Conservation (phyloP, 1,284 basidiomycete species). For the Sanguinoderma infundibulare region DNA sequence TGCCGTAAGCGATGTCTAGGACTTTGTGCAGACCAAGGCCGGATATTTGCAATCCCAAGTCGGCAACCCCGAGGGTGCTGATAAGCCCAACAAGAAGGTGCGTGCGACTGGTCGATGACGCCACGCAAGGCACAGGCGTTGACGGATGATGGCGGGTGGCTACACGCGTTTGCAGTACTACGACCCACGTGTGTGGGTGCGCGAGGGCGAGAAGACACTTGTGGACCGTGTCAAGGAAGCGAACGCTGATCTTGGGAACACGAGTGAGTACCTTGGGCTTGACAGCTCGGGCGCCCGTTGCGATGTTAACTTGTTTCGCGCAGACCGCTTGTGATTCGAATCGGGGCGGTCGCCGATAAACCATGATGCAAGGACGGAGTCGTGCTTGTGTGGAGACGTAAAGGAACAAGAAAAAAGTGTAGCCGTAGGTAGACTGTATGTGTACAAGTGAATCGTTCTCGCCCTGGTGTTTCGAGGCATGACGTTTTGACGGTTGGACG, state of each 20-base stretch:
- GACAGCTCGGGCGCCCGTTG: neutral
- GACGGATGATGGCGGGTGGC: too few relatives aligned
- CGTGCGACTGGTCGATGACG: neutral
- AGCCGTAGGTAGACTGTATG: neutral
- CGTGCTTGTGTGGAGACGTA: neutral
- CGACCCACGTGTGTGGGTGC: constrained; percentile 97
- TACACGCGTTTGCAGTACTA: constrained; percentile 60
- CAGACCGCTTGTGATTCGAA: constrained; percentile 20
- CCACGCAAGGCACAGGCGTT: neutral
- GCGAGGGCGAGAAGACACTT: constrained; percentile 98
- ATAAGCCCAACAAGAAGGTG: constrained; percentile 99
- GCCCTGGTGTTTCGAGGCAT: too few relatives aligned
- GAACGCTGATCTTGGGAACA: constrained; percentile 88
- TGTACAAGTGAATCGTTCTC: neutral
- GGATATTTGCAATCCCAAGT: constrained; percentile 89
- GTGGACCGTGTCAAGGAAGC: constrained; percentile 89
- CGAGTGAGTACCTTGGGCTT: constrained; percentile 40
- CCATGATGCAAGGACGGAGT: neutral
- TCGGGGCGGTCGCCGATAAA: neutral
- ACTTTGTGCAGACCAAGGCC: constrained; percentile 85
- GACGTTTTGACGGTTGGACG: neutral
- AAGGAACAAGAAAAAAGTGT: neutral
- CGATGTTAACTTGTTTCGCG: neutral
- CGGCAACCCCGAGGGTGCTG: constrained; percentile 91
- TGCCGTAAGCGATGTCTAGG: constrained; percentile 42